phyloP scores from a whole-genome alignment of 2,329 filamentous ascomycete species.

The Trichoderma citrinoviride region DNA sequence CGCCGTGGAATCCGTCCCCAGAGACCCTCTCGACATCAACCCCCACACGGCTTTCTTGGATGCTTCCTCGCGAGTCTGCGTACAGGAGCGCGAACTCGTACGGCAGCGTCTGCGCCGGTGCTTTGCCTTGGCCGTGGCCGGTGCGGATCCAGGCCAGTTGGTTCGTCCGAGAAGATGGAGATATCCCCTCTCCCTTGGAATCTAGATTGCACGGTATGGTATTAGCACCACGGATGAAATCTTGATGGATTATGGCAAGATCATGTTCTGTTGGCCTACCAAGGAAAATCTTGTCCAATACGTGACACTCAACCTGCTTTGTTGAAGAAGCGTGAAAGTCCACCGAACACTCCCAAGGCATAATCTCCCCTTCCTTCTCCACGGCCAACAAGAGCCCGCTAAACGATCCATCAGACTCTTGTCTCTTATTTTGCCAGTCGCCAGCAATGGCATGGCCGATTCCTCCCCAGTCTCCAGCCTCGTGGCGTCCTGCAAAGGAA shows the following conservation, averaged over 20 bases:
- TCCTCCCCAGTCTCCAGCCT: slow-evolving; percentile 21
- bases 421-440: slow-evolving; percentile 20
- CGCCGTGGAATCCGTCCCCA: slow-evolving; percentile 20
- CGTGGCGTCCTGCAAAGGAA: slow-evolving; percentile 11
- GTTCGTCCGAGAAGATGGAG: slow-evolving; percentile 1
- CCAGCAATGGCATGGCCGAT: slow-evolving; percentile 26
- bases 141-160: slow-evolving; percentile 26
- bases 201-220: slow-evolving; percentile 7
- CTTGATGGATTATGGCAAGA: neutral
- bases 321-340: slow-evolving; percentile 22
- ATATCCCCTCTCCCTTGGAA: slow-evolving; percentile 16
- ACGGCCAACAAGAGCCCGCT: slow-evolving; percentile 24
- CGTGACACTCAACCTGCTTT: slow-evolving; percentile 22
- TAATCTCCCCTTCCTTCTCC: slow-evolving; percentile 21
- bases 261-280: slow-evolving; percentile 15
- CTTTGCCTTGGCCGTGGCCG: neutral
- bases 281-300: slow-evolving; percentile 19
- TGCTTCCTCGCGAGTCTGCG: slow-evolving; percentile 11
- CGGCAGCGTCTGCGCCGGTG: slow-evolving; percentile 3
- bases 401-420: neutral
- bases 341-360: slow-evolving; percentile 26
- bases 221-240: neutral
- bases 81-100: slow-evolving; percentile 26
- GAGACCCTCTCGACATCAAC: slow-evolving; percentile 5
- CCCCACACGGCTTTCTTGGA: slow-evolving; percentile 24